Base-by-base conservation (phyloP, 352 stramenopile species). In the Hyaloperonospora arabidopsidis region DNA sequence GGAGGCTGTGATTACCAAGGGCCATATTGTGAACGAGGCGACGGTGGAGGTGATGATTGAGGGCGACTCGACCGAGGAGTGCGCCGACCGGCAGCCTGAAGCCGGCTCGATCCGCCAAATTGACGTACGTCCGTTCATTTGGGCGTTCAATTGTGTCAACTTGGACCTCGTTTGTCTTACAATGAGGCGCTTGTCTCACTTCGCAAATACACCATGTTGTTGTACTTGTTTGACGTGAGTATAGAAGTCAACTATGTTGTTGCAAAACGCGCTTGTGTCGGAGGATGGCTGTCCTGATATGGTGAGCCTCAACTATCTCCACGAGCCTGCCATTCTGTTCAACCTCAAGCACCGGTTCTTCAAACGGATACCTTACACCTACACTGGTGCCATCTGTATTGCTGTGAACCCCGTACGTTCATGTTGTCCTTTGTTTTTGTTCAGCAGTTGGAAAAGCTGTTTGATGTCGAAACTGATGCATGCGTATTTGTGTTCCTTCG, bases 321-420 rank as follows among this genome's bases (percentile, higher is more conserved):
- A 97, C 63, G 87, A 96, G 70, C 83, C 89, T 2, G 86, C 86
- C 25, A 95, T 97, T 49, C 68, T 97, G 19, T 96, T 86, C 70
- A 97, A 96, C 72, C 75, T 97, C 34, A 86, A 92, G 64, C 67
- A 82, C 48, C 79, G 89, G 45, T 96, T 94, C 67, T 72, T 93
- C 59, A 69, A 71, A 48, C 72, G 87, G 48, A 84, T 95, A 59
- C 95, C 95, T 0, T 99, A 99, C 77, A 98, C 95, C 43, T 96
- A 97, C 65, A 97, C 96, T 17, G 95, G 95, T 38, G 86, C 97
- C 19, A 98, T 98, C 72, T 93, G 97, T 62, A 97, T 99, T 56
- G 95, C 96, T 19, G 90, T 98, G 28, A 99, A 99, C 67, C 96
- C 95, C 34, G 83, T 93, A 90, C 63, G 83, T 87, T 17, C 18